These are phyloP conservation scores for Aspergillus cristatus DNA, from an alignment of 495 filamentous ascomycete genomes.

Conservation along the genomic window DNA sequence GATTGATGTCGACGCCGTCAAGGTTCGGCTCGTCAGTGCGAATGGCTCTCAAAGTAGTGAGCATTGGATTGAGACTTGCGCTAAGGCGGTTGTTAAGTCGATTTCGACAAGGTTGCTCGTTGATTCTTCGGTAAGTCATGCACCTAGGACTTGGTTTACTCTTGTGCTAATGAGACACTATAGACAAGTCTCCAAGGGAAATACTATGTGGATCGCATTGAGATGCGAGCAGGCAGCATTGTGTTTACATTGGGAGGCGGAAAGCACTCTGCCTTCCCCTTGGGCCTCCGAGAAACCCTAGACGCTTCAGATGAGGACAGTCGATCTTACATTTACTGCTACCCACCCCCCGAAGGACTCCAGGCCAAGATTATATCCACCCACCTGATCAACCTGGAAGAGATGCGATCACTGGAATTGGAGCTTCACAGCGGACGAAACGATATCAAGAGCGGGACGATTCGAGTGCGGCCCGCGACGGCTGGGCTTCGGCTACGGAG, in stretches of 20 bases:
- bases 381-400: constrained; percentile 59
- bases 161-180: constrained; percentile 15
- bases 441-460: constrained; percentile 52
- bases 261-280: constrained; percentile 23
- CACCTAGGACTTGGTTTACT: background rate
- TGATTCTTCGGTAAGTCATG: constrained; percentile 27
- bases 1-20: constrained; percentile 56
- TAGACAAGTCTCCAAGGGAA: constrained; percentile 61
- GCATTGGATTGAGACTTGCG: constrained; percentile 32
- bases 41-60: constrained; percentile 25
- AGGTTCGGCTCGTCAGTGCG: constrained; percentile 49
- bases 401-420: constrained; percentile 65
- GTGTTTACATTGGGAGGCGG: constrained; percentile 39
- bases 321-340: constrained; percentile 41
- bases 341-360: constrained; percentile 37
- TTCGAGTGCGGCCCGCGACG: constrained; percentile 72
- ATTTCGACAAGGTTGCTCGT: constrained; percentile 29
- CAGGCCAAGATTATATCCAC: constrained; percentile 38
- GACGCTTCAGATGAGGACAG: constrained; percentile 25
- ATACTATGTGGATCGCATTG: constrained; percentile 67
- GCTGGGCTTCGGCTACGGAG: constrained; percentile 81
- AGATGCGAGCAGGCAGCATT: constrained; percentile 59
- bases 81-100: constrained; percentile 27
- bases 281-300: constrained; percentile 35
- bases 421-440: constrained; percentile 70